Evolutionary conservation across 1,139 yeast species (phyloP).

Genomic region (Debaryomycetaceae sp.): DNA sequence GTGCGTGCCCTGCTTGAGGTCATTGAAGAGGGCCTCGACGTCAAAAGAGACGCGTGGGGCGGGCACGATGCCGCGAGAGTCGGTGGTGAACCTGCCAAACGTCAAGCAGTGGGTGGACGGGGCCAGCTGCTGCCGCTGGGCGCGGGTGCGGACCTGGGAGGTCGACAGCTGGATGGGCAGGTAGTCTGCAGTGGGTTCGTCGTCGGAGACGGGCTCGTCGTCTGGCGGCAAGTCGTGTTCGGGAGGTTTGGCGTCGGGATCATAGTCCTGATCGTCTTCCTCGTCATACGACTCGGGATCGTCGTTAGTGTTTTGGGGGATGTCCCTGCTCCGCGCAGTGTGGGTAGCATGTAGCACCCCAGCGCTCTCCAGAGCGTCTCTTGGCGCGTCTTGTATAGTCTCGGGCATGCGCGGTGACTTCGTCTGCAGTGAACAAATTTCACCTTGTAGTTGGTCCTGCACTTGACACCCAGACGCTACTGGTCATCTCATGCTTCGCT

Average conservation of each 20-base stretch:
- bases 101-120: conserved; percentile 4
- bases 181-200: conserved; percentile 19
- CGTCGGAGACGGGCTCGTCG: conserved; percentile 14
- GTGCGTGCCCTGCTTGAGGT: conserved; percentile 10
- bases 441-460: too few species aligned
- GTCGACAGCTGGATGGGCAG: conserved; percentile 20
- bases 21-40: conserved; percentile 25
- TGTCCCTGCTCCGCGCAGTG: too few species aligned
- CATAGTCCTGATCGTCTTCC: conserved; percentile 58
- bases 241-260: conserved; percentile 27
- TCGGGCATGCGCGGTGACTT: too few species aligned
- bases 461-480: too few species aligned
- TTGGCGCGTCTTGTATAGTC: too few species aligned
- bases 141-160: conserved; percentile 28
- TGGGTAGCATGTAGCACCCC: too few species aligned
- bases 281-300: conserved; percentile 24
- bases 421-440: too few species aligned
- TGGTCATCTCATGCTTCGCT: too few species aligned
- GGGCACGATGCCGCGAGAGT: conserved; percentile 17
- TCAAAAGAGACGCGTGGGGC: conserved; percentile 17
- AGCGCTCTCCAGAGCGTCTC: too few species aligned
- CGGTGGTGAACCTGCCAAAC: conserved; percentile 11
- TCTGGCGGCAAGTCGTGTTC: conserved; percentile 10
- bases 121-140: conserved; percentile 17
- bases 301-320: conserved; percentile 3